phyloP scores from a whole-genome alignment of 305 asterid species.

The Fraxinus xanthoxyloides region DNA sequence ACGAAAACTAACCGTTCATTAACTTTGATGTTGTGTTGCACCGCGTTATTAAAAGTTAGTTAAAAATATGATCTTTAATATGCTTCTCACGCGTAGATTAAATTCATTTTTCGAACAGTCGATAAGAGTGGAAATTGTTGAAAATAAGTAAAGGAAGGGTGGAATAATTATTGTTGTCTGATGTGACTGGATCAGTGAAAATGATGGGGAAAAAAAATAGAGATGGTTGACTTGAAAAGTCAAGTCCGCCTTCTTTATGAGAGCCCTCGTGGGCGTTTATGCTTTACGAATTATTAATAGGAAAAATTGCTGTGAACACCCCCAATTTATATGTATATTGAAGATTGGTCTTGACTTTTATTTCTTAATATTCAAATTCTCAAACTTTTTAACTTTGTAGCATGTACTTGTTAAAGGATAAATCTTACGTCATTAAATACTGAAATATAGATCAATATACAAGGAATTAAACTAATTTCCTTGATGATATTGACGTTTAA shows the following conservation, averaged over 20 bases:
- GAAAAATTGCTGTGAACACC: not conserved
- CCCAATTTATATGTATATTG: not conserved
- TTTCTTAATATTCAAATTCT: not conserved
- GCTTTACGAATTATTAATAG: not conserved
- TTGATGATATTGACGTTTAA: not conserved
- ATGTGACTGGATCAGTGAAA: not conserved
- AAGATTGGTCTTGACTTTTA: not conserved
- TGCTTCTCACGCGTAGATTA: not conserved
- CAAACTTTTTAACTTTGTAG: not conserved
- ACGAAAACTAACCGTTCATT: not conserved
- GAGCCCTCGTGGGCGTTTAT: slow-evolving; percentile 9
- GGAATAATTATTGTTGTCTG: not conserved
- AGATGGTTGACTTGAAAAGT: slow-evolving; percentile 18
- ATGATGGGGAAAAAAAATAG: not conserved
- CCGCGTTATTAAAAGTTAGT: not conserved
- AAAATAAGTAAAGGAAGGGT: not conserved
- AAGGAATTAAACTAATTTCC: not conserved
- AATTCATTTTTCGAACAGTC: not conserved
- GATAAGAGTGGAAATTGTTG: not conserved
- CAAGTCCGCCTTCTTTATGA: slow-evolving; percentile 27
- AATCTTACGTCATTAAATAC: not conserved
- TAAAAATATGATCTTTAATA: not conserved
- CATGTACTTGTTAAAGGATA: not conserved
- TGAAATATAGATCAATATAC: not conserved
- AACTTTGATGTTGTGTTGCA: not conserved